A percentile compares a stretch with the other conserved stretches of the same genome.
Conservation (phyloP, 306 rosid species). For the Medicago truncatula region MtrunA17r5.0-ANR NC_053042.1:4384501-4385000, state of each 20-base stretch:
- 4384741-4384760: background rate
- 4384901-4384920: background rate
- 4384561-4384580: background rate
- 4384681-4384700: background rate
- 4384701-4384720: background rate
- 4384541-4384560: background rate
- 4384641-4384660: background rate
- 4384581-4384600: background rate
- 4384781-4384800: background rate
- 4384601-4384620: background rate
- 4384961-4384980: background rate
- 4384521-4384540: background rate
- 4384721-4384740: background rate
- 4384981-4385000: background rate
- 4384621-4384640: background rate
- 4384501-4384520: background rate
- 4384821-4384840: background rate
- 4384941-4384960: background rate
- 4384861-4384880: background rate
- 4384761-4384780: background rate
- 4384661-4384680: background rate
- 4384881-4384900: background rate
- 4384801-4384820: background rate
- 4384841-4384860: background rate
- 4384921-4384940: background rate